phyloP scores from a whole-genome alignment of 2,329 filamentous ascomycete species.

The Epichloe gansuensis region DNA sequence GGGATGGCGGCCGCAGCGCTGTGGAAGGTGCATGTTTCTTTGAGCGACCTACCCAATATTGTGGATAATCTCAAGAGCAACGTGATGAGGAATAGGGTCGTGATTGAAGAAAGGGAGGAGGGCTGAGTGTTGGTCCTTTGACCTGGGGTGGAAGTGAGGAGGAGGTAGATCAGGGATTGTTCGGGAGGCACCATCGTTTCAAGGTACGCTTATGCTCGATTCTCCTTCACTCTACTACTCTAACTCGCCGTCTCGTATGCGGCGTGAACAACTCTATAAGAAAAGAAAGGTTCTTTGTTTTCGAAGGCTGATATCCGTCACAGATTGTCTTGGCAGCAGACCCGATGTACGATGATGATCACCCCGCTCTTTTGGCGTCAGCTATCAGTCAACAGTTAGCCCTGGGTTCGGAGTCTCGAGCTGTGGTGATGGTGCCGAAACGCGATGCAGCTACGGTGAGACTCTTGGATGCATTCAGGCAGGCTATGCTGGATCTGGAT shows the following conservation, averaged over 20 bases:
- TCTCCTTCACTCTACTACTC: too few relatives aligned
- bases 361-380: constrained; percentile 61
- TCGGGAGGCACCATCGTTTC: constrained; percentile 37
- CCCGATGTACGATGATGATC: constrained; percentile 73
- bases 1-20: constrained; percentile 72
- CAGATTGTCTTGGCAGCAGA: constrained; percentile 78
- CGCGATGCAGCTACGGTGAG: constrained; percentile 53
- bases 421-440: constrained; percentile 70
- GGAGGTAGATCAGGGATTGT: constrained; percentile 31
- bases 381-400: constrained; percentile 59
- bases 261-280: too few relatives aligned
- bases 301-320: not conserved
- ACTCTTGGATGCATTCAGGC: constrained; percentile 51
- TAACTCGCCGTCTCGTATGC: too few relatives aligned
- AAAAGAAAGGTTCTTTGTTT: too few relatives aligned
- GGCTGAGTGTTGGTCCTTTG: constrained; percentile 50
- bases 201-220: constrained; percentile 22
- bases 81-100: constrained; percentile 46
- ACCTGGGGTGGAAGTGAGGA: constrained; percentile 55
- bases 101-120: constrained; percentile 43
- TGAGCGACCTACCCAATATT: constrained; percentile 81
- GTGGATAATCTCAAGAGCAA: constrained; percentile 72
- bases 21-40: constrained; percentile 51
- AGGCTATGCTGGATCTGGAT: constrained; percentile 43
- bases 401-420: constrained; percentile 42